Evolutionary conservation across 768 basidiomycete genomes (phyloP), one percentile per base, ranked within the genome.

Genomic region (Zangia roseola): DNA sequence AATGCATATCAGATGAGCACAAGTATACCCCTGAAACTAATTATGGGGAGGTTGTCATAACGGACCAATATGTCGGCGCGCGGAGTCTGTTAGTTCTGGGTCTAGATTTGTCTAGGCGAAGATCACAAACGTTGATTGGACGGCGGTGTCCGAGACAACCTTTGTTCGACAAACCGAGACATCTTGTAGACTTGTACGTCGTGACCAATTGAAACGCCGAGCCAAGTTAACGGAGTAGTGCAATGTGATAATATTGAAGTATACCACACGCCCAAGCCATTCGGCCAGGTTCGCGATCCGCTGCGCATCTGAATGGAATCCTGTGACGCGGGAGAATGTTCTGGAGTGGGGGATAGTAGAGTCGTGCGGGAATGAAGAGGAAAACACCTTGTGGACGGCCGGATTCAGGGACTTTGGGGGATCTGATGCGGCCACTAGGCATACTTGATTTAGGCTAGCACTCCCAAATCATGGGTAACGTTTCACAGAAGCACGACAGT

Each of bases 151-250:
- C 37, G 17, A 13, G 31, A 26, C 23, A 16, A 19, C 17, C 21
- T 43, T 10, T 16, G 12, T 5, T 39, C 7, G 43, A 24, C 26
- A 39, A 40, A 34, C 33, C 26, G 13, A 30, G 30, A 30, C 30
- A 16, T 31, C 13, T 14, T 31, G 12, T 14, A 16, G 19, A 13
- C 14, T 4, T 10, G 28, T n/a, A 14, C 35, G 40, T 49, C 49
- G 34, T 21, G 28, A 59, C 51, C 21, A 30, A 30, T 57, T 69
- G 43, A 47, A 71, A 71, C 53, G 63, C 62, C 25, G 64, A 67
- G 16, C 49, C 64, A 31, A 57, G 39, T 21, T 41, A 48, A 10
- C 37, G 42, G 44, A 46, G 35, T 12, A 33, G 34, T 33, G 36
- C 35, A 28, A n/a, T n/a, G n/a, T n/a, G n/a, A n/a, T n/a, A n/a